These are phyloP conservation scores for Suhomyces vadensis DNA, from an alignment of 805 yeast genomes.

Conservation along the genomic window DNA sequence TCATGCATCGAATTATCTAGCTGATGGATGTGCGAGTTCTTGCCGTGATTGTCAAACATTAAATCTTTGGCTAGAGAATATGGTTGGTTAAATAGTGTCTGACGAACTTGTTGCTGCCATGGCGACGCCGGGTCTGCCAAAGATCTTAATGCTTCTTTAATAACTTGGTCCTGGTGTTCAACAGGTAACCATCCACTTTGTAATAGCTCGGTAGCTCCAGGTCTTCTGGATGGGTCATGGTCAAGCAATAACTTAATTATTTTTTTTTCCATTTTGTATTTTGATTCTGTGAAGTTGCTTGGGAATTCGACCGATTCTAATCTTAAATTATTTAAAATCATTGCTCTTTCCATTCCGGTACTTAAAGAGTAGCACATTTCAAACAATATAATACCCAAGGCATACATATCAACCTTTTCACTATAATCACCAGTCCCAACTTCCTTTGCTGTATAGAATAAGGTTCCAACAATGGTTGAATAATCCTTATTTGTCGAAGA, in stretches of 20 bases:
- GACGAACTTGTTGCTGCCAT: conserved; percentile 91
- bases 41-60: conserved; percentile 62
- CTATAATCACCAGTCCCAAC: conserved; percentile 80
- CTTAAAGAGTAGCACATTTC: conserved; percentile 85
- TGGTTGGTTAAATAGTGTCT: conserved; percentile 81
- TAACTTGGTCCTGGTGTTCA: conserved; percentile 84
- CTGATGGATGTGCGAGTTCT: conserved; percentile 23
- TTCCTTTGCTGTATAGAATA: conserved; percentile 89
- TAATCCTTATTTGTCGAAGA: conserved; percentile 57
- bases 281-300: conserved; percentile 53
- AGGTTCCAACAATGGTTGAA: conserved; percentile 92
- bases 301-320: conserved; percentile 67
- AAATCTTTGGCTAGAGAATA: conserved; percentile 82
- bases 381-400: conserved; percentile 90
- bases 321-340: conserved; percentile 67
- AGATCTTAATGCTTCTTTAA: conserved; percentile 83
- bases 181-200: conserved; percentile 85
- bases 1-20: conserved; percentile 38
- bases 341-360: conserved; percentile 94
- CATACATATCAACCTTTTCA: conserved; percentile 94
- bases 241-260: conserved; percentile 68
- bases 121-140: conserved; percentile 89
- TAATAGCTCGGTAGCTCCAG: conserved; percentile 73
- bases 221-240: conserved; percentile 78
- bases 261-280: conserved; percentile 58